These are phyloP conservation scores for Thelephora aurantiotincta DNA, from an alignment of 768 basidiomycete species.

Conservation along the genomic window DNA sequence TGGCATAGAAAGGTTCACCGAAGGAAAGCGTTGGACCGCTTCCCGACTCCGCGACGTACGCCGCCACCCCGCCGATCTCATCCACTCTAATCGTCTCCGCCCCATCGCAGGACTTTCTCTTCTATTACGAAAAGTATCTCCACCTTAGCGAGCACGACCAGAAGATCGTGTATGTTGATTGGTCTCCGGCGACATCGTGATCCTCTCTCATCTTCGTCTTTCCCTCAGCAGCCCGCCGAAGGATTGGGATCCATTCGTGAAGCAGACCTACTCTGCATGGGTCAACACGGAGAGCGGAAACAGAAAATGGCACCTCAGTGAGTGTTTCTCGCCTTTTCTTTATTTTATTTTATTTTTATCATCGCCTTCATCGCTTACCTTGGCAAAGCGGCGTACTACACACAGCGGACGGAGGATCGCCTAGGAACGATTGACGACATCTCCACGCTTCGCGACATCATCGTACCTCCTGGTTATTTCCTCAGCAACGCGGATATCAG, in stretches of 20 bases:
- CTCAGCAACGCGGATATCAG: slow-evolving; percentile 42
- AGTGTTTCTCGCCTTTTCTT: slow-evolving; percentile 14
- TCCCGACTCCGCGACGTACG: slow-evolving; percentile 72
- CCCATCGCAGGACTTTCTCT: slow-evolving; percentile 55
- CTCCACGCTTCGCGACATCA: slow-evolving; percentile 38
- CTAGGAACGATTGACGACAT: slow-evolving; percentile 62
- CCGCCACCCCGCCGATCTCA: slow-evolving; percentile 1
- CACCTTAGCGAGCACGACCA: slow-evolving; percentile 19
- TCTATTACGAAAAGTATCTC: slow-evolving; percentile 52
- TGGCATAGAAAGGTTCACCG: slow-evolving; percentile 77
- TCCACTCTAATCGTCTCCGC: slow-evolving; percentile 2
- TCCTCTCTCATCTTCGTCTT: background rate
- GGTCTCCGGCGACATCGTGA: background rate
- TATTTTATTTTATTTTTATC: too few species aligned
- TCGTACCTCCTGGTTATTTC: slow-evolving; percentile 56
- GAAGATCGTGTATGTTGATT: background rate
- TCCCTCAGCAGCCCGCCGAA: slow-evolving; percentile 30
- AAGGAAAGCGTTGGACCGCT: slow-evolving; percentile 72
- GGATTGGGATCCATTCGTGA: slow-evolving; percentile 53
- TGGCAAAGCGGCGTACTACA: slow-evolving; percentile 65
- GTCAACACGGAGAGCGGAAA: slow-evolving; percentile 15
- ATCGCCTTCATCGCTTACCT: slow-evolving; percentile 4
- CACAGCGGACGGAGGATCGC: slow-evolving; percentile 58
- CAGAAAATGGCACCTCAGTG: slow-evolving; percentile 73
- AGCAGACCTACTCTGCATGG: slow-evolving; percentile 80